A percentile compares a stretch with the other conserved stretches of the same genome.
phyloP scores from a whole-genome alignment of 495 filamentous ascomycete genomes.

The Rhypophila decipiens region DNA sequence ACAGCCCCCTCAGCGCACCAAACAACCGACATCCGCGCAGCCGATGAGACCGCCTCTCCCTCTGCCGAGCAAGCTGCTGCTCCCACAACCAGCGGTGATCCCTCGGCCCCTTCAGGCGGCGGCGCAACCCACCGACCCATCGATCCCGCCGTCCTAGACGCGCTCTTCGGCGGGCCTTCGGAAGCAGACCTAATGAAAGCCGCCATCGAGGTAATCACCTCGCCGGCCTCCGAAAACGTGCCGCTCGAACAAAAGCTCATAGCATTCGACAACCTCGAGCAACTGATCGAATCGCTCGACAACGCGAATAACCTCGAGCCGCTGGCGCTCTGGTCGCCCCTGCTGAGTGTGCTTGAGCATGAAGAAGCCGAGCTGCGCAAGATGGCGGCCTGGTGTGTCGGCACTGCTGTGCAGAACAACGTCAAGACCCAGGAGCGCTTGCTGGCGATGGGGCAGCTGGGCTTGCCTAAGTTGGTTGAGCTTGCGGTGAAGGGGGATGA shows the following conservation, averaged over 20 bases:
- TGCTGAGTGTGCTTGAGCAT: conserved; percentile 60
- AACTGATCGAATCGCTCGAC: conserved; percentile 84
- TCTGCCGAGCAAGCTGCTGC: too few species aligned
- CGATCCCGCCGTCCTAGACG: conserved; percentile 58
- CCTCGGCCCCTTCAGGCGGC: conserved; percentile 16
- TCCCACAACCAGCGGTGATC: background rate
- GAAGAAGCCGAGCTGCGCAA: conserved; percentile 64
- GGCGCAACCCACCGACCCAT: conserved; percentile 33
- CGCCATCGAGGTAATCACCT: conserved; percentile 66
- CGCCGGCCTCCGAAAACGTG: conserved; percentile 50
- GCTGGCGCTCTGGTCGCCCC: conserved; percentile 71
- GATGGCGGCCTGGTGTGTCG: conserved; percentile 87
- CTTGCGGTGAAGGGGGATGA: conserved; percentile 54
- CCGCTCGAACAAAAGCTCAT: conserved; percentile 70
- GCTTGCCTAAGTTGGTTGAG: conserved; percentile 59
- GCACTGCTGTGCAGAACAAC: conserved; percentile 96
- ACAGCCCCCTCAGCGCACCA: conserved; percentile 2
- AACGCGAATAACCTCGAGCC: conserved; percentile 88
- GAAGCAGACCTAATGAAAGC: conserved; percentile 88
- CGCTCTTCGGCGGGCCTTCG: conserved; percentile 69
- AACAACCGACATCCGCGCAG: conserved; percentile 25
- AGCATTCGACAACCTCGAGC: conserved; percentile 95
- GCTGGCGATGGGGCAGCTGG: conserved; percentile 63
- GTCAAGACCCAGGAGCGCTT: conserved; percentile 71
- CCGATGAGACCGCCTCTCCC: conserved; percentile 27